These are phyloP conservation scores for Coriaria nepalensis DNA, from an alignment of 306 rosid species.

Conservation along the genomic window DNA sequence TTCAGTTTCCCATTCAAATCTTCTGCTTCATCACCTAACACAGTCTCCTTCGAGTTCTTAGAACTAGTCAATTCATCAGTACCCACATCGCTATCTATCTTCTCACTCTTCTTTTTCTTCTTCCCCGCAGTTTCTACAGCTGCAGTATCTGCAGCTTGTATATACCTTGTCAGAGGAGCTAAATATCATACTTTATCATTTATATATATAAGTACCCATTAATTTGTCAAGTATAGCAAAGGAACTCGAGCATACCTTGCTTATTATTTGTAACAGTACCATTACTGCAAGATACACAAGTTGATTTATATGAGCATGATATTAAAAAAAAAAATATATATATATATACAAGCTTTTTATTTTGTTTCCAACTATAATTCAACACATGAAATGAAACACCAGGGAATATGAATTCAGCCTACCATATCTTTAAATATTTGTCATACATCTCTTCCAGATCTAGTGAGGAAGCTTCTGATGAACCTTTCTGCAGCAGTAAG, in stretches of 20 bases:
- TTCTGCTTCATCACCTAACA: not conserved
- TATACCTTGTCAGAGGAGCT: too few species aligned
- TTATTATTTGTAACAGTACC: slow-evolving; percentile 25
- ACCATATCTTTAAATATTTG: slow-evolving; percentile 46
- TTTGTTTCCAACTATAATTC: not conserved
- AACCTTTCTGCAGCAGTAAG: slow-evolving; percentile 25
- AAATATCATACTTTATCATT: not conserved
- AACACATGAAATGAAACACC: not conserved
- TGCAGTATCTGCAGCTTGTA: slow-evolving; percentile 7
- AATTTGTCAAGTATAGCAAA: not conserved
- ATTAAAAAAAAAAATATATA: not conserved
- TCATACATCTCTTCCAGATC: slow-evolving; percentile 40
- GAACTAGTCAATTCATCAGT: not conserved
- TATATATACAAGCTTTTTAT: too few species aligned
- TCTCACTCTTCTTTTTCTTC: slow-evolving; percentile 9
- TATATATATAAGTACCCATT: not conserved
- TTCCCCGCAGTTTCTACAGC: slow-evolving; percentile 6
- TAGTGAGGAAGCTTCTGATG: slow-evolving; percentile 10
- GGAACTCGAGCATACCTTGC: slow-evolving; percentile 34
- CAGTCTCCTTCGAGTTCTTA: slow-evolving; percentile 6
- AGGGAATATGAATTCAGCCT: slow-evolving; percentile 8
- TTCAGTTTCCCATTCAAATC: slow-evolving; percentile 8
- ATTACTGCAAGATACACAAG: slow-evolving; percentile 24
- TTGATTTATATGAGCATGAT: slow-evolving; percentile 6
- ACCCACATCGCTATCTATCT: not conserved